Conservation (phyloP, 2,329 filamentous ascomycete genomes). For the Zymoseptoria brevis region DNA sequence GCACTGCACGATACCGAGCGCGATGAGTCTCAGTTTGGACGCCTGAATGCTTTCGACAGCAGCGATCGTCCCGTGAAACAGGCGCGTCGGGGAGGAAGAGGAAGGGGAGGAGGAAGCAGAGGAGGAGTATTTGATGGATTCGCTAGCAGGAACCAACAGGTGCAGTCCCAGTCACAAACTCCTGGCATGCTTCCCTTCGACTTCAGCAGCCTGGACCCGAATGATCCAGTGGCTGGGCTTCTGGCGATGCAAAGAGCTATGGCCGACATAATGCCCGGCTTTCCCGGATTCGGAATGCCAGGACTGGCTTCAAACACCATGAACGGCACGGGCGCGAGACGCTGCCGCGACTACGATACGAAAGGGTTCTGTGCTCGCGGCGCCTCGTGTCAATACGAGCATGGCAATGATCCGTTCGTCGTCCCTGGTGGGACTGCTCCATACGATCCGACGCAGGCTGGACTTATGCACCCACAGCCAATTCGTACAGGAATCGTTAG, state of each 20-base stretch:
- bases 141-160: slow-evolving; percentile 8
- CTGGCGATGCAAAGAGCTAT: slow-evolving; percentile 54
- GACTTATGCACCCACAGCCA: slow-evolving; percentile 27
- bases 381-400: slow-evolving; percentile 60
- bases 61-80: slow-evolving; percentile 51
- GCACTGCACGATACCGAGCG: slow-evolving; percentile 48
- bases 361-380: slow-evolving; percentile 66
- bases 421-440: slow-evolving; percentile 40
- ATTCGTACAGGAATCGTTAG: slow-evolving; percentile 15
- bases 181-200: slow-evolving; percentile 49
- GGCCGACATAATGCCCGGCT: slow-evolving; percentile 36
- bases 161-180: slow-evolving; percentile 24
- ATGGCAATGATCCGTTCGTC: slow-evolving; percentile 48
- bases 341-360: slow-evolving; percentile 63
- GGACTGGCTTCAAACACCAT: slow-evolving; percentile 3
- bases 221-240: slow-evolving; percentile 54
- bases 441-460: slow-evolving; percentile 53
- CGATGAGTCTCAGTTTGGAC: slow-evolving; percentile 33
- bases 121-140: slow-evolving; percentile 24
- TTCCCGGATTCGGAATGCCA: slow-evolving; percentile 30
- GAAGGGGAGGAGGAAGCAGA: slow-evolving; percentile 39
- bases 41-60: slow-evolving; percentile 24
- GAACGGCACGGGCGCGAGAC: slow-evolving; percentile 25
- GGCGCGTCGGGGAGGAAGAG: slow-evolving; percentile 46
- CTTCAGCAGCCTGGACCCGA: slow-evolving; percentile 29